phyloP scores from a whole-genome alignment of 306 rosid genomes.

The Malus fusca region DNA sequence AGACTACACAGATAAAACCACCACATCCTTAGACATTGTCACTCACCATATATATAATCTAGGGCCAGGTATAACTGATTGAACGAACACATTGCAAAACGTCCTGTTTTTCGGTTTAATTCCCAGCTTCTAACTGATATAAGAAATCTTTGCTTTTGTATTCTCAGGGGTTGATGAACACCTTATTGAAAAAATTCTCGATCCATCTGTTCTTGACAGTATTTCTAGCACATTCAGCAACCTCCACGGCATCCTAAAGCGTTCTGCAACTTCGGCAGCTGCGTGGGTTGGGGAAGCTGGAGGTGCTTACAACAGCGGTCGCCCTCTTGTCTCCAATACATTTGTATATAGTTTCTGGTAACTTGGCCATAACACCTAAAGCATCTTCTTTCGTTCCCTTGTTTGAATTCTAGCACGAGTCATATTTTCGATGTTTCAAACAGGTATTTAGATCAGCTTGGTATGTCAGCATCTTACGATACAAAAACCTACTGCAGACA shows the following conservation, averaged over 20 bases:
- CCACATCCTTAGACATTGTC: slow-evolving; percentile 35
- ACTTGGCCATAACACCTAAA: not conserved
- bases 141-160: slow-evolving; percentile 1
- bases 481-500: slow-evolving; percentile 93
- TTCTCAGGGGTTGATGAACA: slow-evolving; percentile 60
- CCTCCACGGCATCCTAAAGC: slow-evolving; percentile 47
- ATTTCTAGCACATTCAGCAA: slow-evolving; percentile 41
- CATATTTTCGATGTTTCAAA: not conserved
- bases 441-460: slow-evolving; percentile 97
- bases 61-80: slow-evolving; percentile 61
- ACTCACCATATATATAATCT: slow-evolving; percentile 88
- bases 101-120: not conserved
- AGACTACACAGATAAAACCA: slow-evolving; percentile 44
- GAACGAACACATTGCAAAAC: not conserved
- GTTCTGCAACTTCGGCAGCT: slow-evolving; percentile 38
- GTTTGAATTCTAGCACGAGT: not conserved
- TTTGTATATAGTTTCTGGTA: slow-evolving; percentile 83
- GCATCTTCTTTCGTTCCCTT: not conserved
- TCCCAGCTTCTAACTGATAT: slow-evolving; percentile 2
- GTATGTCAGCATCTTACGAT: slow-evolving; percentile 71
- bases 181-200: slow-evolving; percentile 55
- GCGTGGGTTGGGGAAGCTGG: slow-evolving; percentile 99
- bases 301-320: slow-evolving; percentile 92
- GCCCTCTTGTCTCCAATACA: slow-evolving; percentile 70
- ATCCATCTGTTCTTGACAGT: slow-evolving; percentile 60